Conservation (phyloP, 2,329 filamentous ascomycete genomes). For the Ophiostoma quercus region DNA sequence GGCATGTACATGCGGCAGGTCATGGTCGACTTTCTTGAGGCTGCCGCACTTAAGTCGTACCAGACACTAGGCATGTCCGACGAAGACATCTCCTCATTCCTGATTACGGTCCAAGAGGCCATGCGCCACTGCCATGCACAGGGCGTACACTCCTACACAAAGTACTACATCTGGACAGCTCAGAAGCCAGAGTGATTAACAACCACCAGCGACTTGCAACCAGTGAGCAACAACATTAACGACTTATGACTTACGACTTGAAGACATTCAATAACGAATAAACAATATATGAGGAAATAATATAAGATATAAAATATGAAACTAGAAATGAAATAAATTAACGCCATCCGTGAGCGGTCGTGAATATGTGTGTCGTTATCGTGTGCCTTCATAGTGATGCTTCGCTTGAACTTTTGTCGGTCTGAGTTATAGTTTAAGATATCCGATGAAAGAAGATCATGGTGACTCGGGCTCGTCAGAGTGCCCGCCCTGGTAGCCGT, state of each 20-base stretch:
- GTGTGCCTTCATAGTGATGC: not conserved
- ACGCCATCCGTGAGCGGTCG: not conserved
- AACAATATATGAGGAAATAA: not conserved
- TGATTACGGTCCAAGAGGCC: constrained; percentile 29
- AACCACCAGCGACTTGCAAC: too few relatives aligned
- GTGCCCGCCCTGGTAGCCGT: not conserved
- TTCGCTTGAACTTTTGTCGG: not conserved
- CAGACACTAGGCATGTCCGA: constrained; percentile 34
- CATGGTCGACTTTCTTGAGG: constrained; percentile 37
- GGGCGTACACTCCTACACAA: constrained; percentile 38
- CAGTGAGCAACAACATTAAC: not conserved
- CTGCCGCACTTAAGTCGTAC: constrained; percentile 37
- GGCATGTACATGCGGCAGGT: constrained; percentile 39
- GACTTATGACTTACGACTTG: not conserved
- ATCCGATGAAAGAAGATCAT: not conserved
- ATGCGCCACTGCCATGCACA: constrained; percentile 35
- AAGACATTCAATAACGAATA: not conserved
- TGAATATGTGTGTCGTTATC: not conserved
- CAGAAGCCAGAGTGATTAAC: constrained; percentile 34
- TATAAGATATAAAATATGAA: not conserved
- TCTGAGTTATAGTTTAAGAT: too few relatives aligned
- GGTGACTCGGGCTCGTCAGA: not conserved
- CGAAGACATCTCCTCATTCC: constrained; percentile 33
- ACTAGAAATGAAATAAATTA: not conserved
- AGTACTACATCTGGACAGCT: constrained; percentile 38